These are phyloP conservation scores for Zalaria sp. DNA, from an alignment of 2,329 filamentous ascomycete species.

Conservation along the genomic window DNA sequence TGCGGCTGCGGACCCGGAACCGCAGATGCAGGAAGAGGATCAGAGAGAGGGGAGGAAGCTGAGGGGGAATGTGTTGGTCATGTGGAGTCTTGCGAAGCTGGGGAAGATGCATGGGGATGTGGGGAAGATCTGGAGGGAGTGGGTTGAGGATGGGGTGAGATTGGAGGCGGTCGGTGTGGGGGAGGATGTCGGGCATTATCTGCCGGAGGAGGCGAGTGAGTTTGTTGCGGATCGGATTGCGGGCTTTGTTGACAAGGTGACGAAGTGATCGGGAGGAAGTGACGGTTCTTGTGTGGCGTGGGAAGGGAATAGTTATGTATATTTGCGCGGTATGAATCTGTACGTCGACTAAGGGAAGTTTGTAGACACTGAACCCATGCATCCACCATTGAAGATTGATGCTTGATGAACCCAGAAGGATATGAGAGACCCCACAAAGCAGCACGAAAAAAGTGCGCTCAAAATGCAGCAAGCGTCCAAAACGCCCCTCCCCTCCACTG, in stretches of 20 bases:
- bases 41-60: slow-evolving; percentile 31
- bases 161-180: slow-evolving; percentile 18
- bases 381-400: no score
- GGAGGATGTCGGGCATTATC: slow-evolving; percentile 29
- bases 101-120: slow-evolving; percentile 29
- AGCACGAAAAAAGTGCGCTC: no score
- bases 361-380: no score
- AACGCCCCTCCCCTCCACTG: no score
- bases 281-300: no score
- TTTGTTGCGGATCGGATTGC: slow-evolving; percentile 15
- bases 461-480: no score
- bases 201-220: slow-evolving; percentile 31
- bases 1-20: slow-evolving; percentile 28
- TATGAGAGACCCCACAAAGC: no score
- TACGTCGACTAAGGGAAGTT: no score
- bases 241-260: slow-evolving; percentile 8
- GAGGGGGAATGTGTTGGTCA: slow-evolving; percentile 25
- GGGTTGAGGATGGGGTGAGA: slow-evolving; percentile 23
- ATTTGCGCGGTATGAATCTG: no score
- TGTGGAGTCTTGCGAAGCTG: slow-evolving; percentile 29
- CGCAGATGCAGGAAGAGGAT: slow-evolving; percentile 28
- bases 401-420: no score
- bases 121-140: slow-evolving; percentile 28
- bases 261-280: not conserved
- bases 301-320: no score